Conservation (phyloP, 352 stramenopile genomes). For the Phytophthora pisi region DNA sequence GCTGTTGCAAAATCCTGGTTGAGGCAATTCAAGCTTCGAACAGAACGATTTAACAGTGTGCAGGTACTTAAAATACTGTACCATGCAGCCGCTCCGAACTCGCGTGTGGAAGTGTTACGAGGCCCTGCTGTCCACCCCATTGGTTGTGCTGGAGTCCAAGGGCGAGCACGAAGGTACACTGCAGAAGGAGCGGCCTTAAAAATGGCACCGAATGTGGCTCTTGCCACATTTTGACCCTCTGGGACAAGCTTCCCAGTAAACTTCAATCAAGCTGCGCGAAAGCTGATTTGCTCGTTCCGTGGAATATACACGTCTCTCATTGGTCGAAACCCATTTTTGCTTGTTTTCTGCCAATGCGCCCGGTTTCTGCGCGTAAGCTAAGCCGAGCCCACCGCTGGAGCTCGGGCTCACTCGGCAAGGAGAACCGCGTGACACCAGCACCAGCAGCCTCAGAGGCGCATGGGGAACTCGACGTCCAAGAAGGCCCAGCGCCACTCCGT, state of each 20-base stretch:
- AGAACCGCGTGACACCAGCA: conserved; percentile 2
- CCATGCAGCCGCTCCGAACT: too few relatives aligned
- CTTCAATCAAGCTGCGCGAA: conserved; percentile 11
- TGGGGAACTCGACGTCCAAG: conserved; percentile 77
- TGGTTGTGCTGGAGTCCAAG: too few relatives aligned
- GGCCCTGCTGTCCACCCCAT: too few relatives aligned
- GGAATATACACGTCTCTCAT: not conserved
- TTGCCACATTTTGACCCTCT: not conserved
- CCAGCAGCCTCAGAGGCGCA: conserved; percentile 7
- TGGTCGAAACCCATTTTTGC: not conserved
- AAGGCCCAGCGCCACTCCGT: conserved; percentile 37
- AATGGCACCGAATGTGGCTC: too few relatives aligned
- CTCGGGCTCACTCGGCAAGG: conserved; percentile 26
- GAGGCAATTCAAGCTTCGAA: too few relatives aligned
- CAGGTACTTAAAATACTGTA: too few relatives aligned
- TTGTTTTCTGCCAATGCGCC: not conserved
- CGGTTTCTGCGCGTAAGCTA: conserved; percentile 21
- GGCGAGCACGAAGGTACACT: too few relatives aligned
- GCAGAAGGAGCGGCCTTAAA: too few relatives aligned
- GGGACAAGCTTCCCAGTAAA: conserved; percentile 11
- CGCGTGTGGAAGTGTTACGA: too few relatives aligned
- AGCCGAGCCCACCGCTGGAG: conserved; percentile 2
- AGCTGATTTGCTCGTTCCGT: conserved; percentile 2
- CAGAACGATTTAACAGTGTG: too few relatives aligned
- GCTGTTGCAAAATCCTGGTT: too few relatives aligned